Evolutionary conservation across 2,329 filamentous ascomycete species (phyloP), one percentile per base, ranked within the genome.

Genomic region (Magnaporthiopsis rhizophila): DNA sequence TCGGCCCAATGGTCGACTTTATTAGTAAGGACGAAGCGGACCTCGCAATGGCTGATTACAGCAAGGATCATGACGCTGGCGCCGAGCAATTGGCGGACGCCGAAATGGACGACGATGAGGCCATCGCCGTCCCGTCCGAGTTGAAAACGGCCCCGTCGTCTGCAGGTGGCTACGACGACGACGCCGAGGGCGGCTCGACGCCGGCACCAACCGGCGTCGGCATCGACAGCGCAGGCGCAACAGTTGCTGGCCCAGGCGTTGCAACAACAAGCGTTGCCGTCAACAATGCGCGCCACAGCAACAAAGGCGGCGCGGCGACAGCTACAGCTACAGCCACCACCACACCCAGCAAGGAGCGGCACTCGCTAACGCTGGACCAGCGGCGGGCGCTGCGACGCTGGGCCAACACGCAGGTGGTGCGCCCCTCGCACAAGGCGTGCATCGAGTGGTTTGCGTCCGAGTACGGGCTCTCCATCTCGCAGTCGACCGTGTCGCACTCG

Each of bases 401-500:
- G 84, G 84, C 84, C 30, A 83, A 83, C 69, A 77, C 77, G 57
- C 84, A 86, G 70, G 74, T 80, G 18, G 78, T 81, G 32, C 81
- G 84, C 2, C 84, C 84, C 8, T 84, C 81, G 32, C 84, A 87
- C 73, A 85, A 85, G 73, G 79, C 82, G 45, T 86, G 84, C 76
- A 86, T 86, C 70, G 83, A 86, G 70, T 87, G 84, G 84, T 87
- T 86, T 75, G 80, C 77, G 68, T 72, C 72, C 64, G 79, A 86
- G 71, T 87, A 84, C 71, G 80, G 82, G 72, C 83, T 85, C 72
- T 80, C 80, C 68, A 86, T 87, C 70, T 86, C 83, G 71, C 84
- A 87, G 73, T 86, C 83, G 21, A 87, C 84, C 69, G 85, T 87
- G 58, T 86, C 83, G 60, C 84, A 87, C 71, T 86, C 83, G 26